Evolutionary conservation across 2,329 filamentous ascomycete species (phyloP).

Genomic region (Sarocladium kiliense): DNA sequence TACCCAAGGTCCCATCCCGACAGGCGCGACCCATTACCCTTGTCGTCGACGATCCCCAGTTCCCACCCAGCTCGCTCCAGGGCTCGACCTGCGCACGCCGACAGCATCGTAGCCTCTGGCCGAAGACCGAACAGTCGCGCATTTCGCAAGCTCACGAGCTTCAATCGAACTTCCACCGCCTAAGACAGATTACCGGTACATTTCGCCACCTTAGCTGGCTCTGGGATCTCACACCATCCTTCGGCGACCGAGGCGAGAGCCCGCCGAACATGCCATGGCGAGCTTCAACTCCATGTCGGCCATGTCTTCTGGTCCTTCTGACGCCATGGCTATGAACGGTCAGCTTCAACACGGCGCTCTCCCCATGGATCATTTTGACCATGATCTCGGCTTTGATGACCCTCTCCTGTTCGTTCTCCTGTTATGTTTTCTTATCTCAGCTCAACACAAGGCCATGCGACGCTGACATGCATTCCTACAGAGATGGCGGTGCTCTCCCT

Average conservation of each 20-base stretch:
- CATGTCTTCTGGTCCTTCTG: slow-evolving; percentile 40
- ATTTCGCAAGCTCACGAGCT: neutral
- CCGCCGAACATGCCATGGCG: slow-evolving; percentile 47
- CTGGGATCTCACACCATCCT: neutral
- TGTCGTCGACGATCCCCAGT: neutral
- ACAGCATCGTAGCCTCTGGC: neutral
- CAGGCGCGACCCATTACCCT: neutral
- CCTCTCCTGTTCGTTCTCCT: slow-evolving; percentile 45
- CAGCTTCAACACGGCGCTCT: slow-evolving; percentile 24
- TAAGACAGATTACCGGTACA: neutral
- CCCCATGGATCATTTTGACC: slow-evolving; percentile 45
- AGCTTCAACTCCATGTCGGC: slow-evolving; percentile 52
- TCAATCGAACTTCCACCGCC: neutral
- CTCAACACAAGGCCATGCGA: neutral
- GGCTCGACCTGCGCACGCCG: neutral
- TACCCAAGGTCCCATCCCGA: neutral
- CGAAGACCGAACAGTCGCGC: neutral
- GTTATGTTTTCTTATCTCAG: neutral
- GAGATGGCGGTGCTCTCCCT: slow-evolving; percentile 28
- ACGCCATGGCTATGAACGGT: slow-evolving; percentile 42
- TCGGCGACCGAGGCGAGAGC: slow-evolving; percentile 14
- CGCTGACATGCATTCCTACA: slow-evolving; percentile 12
- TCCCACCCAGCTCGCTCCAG: neutral
- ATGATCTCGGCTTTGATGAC: slow-evolving; percentile 50
- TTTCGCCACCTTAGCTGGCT: neutral